A percentile compares a stretch with the other conserved stretches of the same genome.
phyloP scores from a whole-genome alignment of 306 rosid genomes.

The Vicia villosa region DNA sequence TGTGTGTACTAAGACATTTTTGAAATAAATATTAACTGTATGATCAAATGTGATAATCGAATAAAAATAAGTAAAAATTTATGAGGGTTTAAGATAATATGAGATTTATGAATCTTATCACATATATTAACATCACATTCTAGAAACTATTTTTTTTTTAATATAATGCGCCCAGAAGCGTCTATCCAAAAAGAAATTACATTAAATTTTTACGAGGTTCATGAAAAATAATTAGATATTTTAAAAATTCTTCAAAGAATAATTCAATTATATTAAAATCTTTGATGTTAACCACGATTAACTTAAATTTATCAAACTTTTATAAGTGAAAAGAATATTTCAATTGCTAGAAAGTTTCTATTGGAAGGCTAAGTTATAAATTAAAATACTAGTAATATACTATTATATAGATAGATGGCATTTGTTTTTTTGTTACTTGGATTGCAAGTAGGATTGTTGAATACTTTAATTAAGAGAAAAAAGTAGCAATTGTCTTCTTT shows the following conservation, averaged over 20 bases:
- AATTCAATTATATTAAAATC: neutral
- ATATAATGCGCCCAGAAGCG: no score
- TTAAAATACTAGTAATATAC: neutral
- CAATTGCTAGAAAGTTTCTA: neutral
- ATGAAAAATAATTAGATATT: no score
- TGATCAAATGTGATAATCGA: no score
- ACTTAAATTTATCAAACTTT: neutral
- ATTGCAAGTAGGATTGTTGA: slow-evolving; percentile 47
- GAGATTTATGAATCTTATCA: no score
- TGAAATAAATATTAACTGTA: no score
- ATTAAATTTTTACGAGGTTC: no score
- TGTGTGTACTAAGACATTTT: no score
- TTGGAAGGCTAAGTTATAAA: neutral
- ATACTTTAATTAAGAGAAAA: slow-evolving; percentile 31
- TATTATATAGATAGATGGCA: neutral
- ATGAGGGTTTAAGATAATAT: no score
- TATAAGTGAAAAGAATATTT: neutral
- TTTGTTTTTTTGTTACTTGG: slow-evolving; percentile 41
- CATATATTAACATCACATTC: no score
- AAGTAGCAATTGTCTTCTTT: slow-evolving; percentile 44
- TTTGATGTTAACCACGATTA: slow-evolving; percentile 32
- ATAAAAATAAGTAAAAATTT: no score
- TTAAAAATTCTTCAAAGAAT: neutral
- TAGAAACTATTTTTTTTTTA: no score
- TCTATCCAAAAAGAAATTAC: no score